Base-by-base conservation (phyloP, 2,329 filamentous ascomycete genomes). In the Hansfordia pulvinata region DNA sequence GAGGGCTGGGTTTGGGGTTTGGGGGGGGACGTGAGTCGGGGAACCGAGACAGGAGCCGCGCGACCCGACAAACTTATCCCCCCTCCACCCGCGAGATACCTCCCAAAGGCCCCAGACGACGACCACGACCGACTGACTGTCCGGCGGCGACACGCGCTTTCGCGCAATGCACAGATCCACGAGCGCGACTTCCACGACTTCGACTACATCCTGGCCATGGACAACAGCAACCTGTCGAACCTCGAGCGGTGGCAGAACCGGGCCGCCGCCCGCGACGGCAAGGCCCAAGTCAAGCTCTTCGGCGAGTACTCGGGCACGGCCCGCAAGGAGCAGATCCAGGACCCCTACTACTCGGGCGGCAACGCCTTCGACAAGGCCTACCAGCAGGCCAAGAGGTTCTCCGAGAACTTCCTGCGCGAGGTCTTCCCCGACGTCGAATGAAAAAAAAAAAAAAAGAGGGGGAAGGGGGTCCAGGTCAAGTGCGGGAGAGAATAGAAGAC, bases 161-260 rank as follows among this genome's bases (percentile, higher is more conserved):
- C n/a, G n/a, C n/a, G n/a, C n/a, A n/a, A n/a, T n/a, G 4, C 11
- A 23, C 30, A 72, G 66, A 50, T 76, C 26, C 54, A 57, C 4
- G 53, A 62, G 1, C 64, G 67, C 27, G 90, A 98, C 53, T 92
- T 96, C 42, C 59, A 74, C 30, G 64, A 67, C 10, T 96, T 94
- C 45, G 84, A 96, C 53, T 96, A 93, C 54, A 75, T 98, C 33
- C 75, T 98, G 30, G 86, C 82, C 33, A 98, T 98, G 90, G 90
- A 98, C 48, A 63, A 70, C 25, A 70, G 74, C 23, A 96, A 96
- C 49, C 59, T 93, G 23, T 60, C 64, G 7, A 70, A 92, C 43
- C 54, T 93, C 31, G 50, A 73, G 42, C 61, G 71, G 18, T 53
- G 76, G 44, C 60, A 70, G 36, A 41, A 48, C 30, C 56, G 62